Base-by-base conservation (phyloP, 1,139 yeast species). In the Wickerhamiella infanticola region DNA sequence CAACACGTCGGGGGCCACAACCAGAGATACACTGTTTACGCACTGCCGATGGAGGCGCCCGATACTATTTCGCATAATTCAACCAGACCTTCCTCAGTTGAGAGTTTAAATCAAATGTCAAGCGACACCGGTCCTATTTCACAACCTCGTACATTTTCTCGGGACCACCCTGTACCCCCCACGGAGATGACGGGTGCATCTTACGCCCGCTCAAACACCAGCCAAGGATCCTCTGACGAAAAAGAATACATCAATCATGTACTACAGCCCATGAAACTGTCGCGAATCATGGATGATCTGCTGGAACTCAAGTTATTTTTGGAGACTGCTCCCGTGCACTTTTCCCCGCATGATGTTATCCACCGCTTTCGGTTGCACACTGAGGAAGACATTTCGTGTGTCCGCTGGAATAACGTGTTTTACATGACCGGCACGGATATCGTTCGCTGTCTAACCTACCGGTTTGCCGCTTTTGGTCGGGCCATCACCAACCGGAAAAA, bases 391-490 rank as follows among this genome's bases (percentile, higher is more conserved):
- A 93, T 90, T 7, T 78, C 90, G 47, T 90, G 98, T 63, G 88
- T 90, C 2, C 81, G 73, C 56, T 90, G 97, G 97, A 83, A 85
- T 56, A 83, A 84, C 59, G 69, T 88, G 23, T 90, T 82, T 60
- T 86, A 83, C 63, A 75, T 90, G 45, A 88, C 97, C 1, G 98
- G 98, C 5, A 90, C 97, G 0, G 98, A 90, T 66, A 88, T 90
- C 48, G 95, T 90, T 39, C 75, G 95, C 49, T 83, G 95, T 61
- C 77, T 93, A 45, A 82, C 88, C 26, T 90, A 83, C 63, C 77
- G 93, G 54, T 83, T 90, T 66, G 81, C 81, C 56, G 90, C 86
- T 55, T 84, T 90, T 66, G 98, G 98, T 3, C 69, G 97, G 48
- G 75, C 75, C 53, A 79, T 90, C 42, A 63, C 76, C 37, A 95